Evolutionary conservation across 2,329 filamentous ascomycete genomes (phyloP), one percentile per base, ranked within the genome.

Genomic region (Fusarium sp.): DNA sequence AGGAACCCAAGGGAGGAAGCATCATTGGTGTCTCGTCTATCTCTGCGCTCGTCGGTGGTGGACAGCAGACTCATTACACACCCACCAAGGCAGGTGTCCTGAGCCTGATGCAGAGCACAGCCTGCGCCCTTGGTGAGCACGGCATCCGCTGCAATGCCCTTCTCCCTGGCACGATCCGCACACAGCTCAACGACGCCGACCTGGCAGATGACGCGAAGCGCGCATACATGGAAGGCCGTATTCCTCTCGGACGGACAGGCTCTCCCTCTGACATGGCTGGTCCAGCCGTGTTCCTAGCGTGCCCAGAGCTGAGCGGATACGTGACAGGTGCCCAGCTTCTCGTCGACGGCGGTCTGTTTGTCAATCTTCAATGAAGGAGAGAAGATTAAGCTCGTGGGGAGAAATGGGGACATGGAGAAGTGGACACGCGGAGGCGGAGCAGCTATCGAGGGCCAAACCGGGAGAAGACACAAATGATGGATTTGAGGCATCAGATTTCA

Each of bases 291-390:
- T 96, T 96, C 75, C 78, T 96, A 71, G 92, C 89, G 0, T 91
- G 88, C 70, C 89, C 90, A 57, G 84, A 89, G 74, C 76, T 96
- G 77, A 94, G 89, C 72, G 84, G 85, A 21, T 95, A 93, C 76
- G 89, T 95, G 56, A 94, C 87, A 56, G 92, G 92, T 0, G 88
- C 92, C 14, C 91, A 95, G 76, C 71, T 97, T 66, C 75, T 97
- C 61, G 93, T 97, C 13, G 93, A 97, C 76, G 93, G 93, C 10
- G 93, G 93, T 0, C 74, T 94, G 60, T 97, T 95, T 80, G 93
- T 96, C 14, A 96, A 96, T 76, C 78, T 96, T 68, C 92, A 95
- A 76, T 94, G 76, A 73, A 43, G 61, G 53, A 53, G 56, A 48
- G 53, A 65, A 49, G 50, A 66, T 61, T 48, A 49, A 67, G 57